Base-by-base conservation (phyloP, 2,329 filamentous ascomycete species). In the Fusarium veterinarium region DNA sequence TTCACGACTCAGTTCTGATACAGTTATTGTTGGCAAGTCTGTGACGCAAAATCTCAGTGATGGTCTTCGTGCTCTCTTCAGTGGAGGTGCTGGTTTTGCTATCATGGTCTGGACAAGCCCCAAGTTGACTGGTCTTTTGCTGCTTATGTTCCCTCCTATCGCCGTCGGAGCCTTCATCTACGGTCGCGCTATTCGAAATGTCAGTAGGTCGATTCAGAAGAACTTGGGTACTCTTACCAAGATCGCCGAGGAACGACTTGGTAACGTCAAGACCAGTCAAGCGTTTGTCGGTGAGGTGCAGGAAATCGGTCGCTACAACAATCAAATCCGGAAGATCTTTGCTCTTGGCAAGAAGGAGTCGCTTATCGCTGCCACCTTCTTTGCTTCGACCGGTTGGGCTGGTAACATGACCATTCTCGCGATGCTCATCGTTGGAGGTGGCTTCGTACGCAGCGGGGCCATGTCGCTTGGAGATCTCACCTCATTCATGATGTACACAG, bases 21-120 rank as follows among this genome's bases (percentile, higher is more conserved):
- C 96, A 1, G 94, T 98, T 79, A 97, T 99, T 78, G 96, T 99
- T 60, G 96, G 95, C 79, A 99, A 99, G 84, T 97, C 95, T 78
- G 97, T 99, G 73, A 99, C 96, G 1, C 95, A 98, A 80, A 99
- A 99, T 79, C 85, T 99, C 55, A 98, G 95, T 10, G 96, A 99
- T 82, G 96, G 96, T n/a, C 87, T 99, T 58, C 90, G 96, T 68
- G 92, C 96, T 20, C 84, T 96, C 37, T 95, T 99, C 69, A 97
- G 95, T 75, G 96, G 96, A 75, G 91, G 89, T 37, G 95, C 95
- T 66, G 97, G 96, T 6, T 93, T 99, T 77, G 90, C 90, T 55
- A 91, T 97, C 81, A 99, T 99, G 96, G 90, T 93, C n/a, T 98
- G 94, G 87, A 93, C 97, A 67, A 97, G 94, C 80, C 88, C 97